Conservation (phyloP, 371 early-diverging fungal genomes). For the Apophysomyces trapeziformis region DNA sequence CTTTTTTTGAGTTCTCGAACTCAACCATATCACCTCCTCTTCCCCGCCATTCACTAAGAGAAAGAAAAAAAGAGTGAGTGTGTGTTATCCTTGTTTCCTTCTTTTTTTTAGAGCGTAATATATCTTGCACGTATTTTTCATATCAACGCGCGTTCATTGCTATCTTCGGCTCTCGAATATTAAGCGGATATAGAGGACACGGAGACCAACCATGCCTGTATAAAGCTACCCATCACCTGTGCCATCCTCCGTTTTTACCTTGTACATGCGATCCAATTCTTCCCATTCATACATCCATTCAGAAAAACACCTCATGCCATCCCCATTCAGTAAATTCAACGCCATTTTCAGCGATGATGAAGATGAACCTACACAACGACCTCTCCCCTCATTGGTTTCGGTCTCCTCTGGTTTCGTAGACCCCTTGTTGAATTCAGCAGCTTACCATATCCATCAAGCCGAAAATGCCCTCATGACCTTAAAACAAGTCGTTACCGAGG, state of each 20-base stretch:
- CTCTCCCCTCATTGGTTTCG: conserved; percentile 14
- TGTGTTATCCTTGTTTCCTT: neutral
- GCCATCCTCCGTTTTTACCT: conserved; percentile 5
- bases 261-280: neutral
- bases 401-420: conserved; percentile 32
- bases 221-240: neutral
- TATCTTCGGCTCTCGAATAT: neutral
- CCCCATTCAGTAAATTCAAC: conserved; percentile 21
- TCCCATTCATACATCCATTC: neutral
- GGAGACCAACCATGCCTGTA: neutral
- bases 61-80: too few relatives aligned
- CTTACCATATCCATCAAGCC: conserved; percentile 49
- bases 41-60: neutral
- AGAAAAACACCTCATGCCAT: conserved; percentile 7
- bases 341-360: conserved; percentile 54
- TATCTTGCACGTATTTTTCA: neutral
- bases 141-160: neutral
- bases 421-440: conserved; percentile 37
- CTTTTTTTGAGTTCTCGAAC: conserved; percentile 1
- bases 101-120: neutral
- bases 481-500: conserved; percentile 46
- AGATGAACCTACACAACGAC: conserved; percentile 29
- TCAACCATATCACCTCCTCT: neutral
- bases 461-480: conserved; percentile 46
- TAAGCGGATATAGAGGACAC: neutral